Evolutionary conservation across 345 rosid species (phyloP).

Genomic region (Camelina neglecta): DNA sequence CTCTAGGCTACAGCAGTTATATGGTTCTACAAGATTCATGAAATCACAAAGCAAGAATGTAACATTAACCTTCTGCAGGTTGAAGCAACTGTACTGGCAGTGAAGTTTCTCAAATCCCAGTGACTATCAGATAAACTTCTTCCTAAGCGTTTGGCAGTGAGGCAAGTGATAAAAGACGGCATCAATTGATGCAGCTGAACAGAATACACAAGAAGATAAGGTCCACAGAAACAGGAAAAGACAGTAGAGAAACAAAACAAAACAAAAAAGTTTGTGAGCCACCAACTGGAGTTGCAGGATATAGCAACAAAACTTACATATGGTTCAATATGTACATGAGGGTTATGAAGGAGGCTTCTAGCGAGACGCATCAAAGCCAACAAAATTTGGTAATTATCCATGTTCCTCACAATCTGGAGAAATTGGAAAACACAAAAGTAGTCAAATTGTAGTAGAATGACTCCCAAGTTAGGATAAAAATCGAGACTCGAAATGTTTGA

Average conservation of each 20-base stretch:
- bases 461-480: slow-evolving; percentile 3
- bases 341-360: slow-evolving; percentile 77
- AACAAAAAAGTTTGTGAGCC: neutral
- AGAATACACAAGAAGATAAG: slow-evolving; percentile 22
- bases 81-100: slow-evolving; percentile 67
- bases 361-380: slow-evolving; percentile 74
- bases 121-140: slow-evolving; percentile 68
- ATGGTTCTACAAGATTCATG: slow-evolving; percentile 19
- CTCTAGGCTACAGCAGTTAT: slow-evolving; percentile 14
- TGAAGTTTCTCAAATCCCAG: slow-evolving; percentile 81
- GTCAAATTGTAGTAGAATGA: slow-evolving; percentile 21
- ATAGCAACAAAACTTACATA: slow-evolving; percentile 61
- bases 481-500: neutral
- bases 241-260: neutral
- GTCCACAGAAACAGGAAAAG: neutral
- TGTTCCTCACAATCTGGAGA: slow-evolving; percentile 63
- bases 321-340: slow-evolving; percentile 80
- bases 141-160: slow-evolving; percentile 73
- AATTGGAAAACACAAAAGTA: slow-evolving; percentile 22
- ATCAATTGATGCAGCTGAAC: slow-evolving; percentile 82
- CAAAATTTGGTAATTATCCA: slow-evolving; percentile 60
- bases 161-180: slow-evolving; percentile 82
- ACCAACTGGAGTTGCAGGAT: neutral
- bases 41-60: slow-evolving; percentile 20
- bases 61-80: slow-evolving; percentile 69